Percentiles rank a stretch among this genome's conserved stretches.
phyloP scores from a whole-genome alignment of 495 filamentous ascomycete genomes.

The Trichocladium antarcticum region DNA sequence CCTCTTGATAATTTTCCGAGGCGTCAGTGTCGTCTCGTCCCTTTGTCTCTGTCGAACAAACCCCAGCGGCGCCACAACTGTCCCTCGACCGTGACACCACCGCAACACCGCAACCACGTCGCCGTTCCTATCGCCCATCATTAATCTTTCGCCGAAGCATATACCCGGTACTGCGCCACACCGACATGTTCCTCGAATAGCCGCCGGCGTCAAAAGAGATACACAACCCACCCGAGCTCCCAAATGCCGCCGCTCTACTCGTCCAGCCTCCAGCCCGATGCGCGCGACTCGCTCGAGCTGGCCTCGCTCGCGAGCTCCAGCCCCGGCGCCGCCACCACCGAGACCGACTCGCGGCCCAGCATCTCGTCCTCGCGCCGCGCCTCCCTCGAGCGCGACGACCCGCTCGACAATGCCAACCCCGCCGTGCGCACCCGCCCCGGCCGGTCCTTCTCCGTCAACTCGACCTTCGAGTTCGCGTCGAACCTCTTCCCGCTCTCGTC shows the following conservation, averaged over 20 bases:
- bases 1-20: neutral
- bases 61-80: neutral
- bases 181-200: neutral
- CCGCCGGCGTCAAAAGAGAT: too few species aligned
- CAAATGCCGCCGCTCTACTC: constrained; percentile 34
- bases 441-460: constrained; percentile 79
- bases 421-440: constrained; percentile 32
- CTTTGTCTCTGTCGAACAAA: neutral
- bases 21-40: constrained; percentile 12
- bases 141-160: too few species aligned
- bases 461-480: constrained; percentile 84
- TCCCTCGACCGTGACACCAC: neutral
- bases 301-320: constrained; percentile 84
- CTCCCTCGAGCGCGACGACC: constrained; percentile 79
- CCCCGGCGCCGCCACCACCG: constrained; percentile 51
- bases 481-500: constrained; percentile 90
- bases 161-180: too few species aligned
- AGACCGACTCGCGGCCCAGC: constrained; percentile 60
- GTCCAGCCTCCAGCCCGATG: constrained; percentile 34
- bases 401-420: constrained; percentile 51
- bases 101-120: too few species aligned
- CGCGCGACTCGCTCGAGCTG: constrained; percentile 91
- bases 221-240: neutral
- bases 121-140: too few species aligned
- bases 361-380: constrained; percentile 83